Base-by-base conservation (phyloP, 2,329 filamentous ascomycete genomes). In the Pleomassaria siparia region DNA sequence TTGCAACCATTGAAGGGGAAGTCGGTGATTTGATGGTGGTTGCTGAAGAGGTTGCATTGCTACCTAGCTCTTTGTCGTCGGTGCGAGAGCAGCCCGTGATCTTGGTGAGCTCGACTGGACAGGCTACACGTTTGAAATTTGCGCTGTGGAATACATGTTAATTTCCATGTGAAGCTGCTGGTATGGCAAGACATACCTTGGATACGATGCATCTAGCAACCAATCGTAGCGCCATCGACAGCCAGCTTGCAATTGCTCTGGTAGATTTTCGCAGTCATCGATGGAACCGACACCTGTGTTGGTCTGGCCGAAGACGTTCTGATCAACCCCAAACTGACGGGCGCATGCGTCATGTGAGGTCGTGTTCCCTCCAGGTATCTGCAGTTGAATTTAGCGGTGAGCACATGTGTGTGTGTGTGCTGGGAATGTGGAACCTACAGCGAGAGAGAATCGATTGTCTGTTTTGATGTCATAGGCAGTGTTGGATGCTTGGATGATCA, bases 401-500 rank as follows among this genome's bases (percentile, higher is more conserved):
- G 35, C 13, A 10, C 29, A 25, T 16, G 18, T 42, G 33, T 18
- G 26, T 16, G 18, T 42, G 33, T 18, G 26, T 12, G 32, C 3
- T 21, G 7, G 18, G 26, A 21, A 36, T 29, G 36, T 2, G 15
- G 6, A 15, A 51, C 66, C 51, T 60, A 68, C 68, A 37, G 67
- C 67, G 22, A 71, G 53, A n/a, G 66, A 63, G 43, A 71, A 71
- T 15, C 66, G 59, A 46, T 69, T 70, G 21, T 50, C 39, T 8
- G 59, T 63, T 9, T 49, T 66, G 7, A 71, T 40, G 49, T 71
- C 68, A 56, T 68, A 71, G 25, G 66, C 83, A 2, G 82, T 86
- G 65, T 85, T 86, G 26, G 80, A 84, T 8, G 80, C 79, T 62
- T 86, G 83, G 13, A 86, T 77, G 44, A 86, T 73, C 79, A 86